phyloP scores from a whole-genome alignment of 768 basidiomycete genomes.

The Coprinellus micaceus region DNA sequence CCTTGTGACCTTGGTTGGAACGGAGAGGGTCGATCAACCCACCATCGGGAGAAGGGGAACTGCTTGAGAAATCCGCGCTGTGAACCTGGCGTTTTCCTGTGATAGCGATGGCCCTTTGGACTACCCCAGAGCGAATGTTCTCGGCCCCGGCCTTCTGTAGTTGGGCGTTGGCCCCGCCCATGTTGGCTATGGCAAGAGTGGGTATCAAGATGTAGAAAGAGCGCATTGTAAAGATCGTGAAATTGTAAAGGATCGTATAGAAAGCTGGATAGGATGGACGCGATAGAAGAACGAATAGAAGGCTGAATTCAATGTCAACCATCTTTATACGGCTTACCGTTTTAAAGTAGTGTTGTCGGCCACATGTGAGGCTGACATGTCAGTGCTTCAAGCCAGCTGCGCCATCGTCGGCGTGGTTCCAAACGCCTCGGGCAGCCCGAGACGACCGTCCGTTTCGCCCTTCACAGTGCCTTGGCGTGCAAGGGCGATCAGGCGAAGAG shows the following conservation, averaged over 20 bases:
- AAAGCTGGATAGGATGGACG: neutral
- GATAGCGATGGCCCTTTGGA: neutral
- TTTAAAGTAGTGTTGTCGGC: too few relatives aligned
- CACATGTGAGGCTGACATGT: too few relatives aligned
- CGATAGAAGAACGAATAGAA: too few relatives aligned
- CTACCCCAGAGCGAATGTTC: neutral
- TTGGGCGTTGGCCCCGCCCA: slow-evolving; percentile 2
- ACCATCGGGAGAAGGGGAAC: neutral
- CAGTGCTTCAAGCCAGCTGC: too few relatives aligned
- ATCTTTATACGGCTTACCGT: too few relatives aligned
- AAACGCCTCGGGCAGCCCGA: too few relatives aligned
- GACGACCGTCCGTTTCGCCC: too few relatives aligned
- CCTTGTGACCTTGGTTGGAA: too few relatives aligned
- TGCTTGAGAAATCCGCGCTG: slow-evolving; percentile 1
- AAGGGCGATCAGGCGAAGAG: too few relatives aligned
- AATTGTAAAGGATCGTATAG: neutral
- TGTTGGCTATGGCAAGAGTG: slow-evolving; percentile 2
- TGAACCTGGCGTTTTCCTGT: slow-evolving; percentile 7
- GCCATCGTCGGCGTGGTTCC: too few relatives aligned
- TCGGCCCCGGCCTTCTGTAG: neutral
- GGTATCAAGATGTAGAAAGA: slow-evolving; percentile 9
- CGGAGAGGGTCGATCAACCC: slow-evolving; percentile 5
- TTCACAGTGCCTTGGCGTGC: too few relatives aligned
- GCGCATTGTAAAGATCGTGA: slow-evolving; percentile 6
- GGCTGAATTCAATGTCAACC: too few relatives aligned